These are phyloP conservation scores for Penicillium sp. DNA, from an alignment of 2,329 filamentous ascomycete species.

Conservation along the genomic window DNA sequence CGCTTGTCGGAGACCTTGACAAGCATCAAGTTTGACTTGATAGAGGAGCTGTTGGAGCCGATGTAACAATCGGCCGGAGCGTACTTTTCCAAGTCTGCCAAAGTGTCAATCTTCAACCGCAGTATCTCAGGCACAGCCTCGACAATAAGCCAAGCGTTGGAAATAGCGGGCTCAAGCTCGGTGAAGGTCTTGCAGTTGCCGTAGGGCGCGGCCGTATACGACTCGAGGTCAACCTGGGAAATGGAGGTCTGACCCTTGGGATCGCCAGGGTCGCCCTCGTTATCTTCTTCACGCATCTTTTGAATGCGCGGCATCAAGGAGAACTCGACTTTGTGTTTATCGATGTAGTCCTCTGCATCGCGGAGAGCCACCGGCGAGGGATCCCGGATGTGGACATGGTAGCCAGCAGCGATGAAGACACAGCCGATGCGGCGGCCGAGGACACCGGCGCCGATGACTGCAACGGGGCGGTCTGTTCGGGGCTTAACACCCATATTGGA, in stretches of 20 bases:
- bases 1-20: conserved; percentile 29
- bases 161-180: conserved; percentile 41
- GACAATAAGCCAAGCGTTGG: conserved; percentile 51
- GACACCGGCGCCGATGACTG: conserved; percentile 39
- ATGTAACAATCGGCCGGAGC: conserved; percentile 48
- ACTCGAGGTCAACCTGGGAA: conserved; percentile 18
- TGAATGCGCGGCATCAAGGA: conserved; percentile 15
- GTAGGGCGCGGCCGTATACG: conserved; percentile 18
- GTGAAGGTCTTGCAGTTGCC: conserved; percentile 36
- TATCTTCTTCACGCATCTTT: neutral
- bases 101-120: conserved; percentile 47
- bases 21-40: conserved; percentile 50
- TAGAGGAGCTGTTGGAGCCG: conserved; percentile 51
- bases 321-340: conserved; percentile 26
- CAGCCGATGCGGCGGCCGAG: conserved; percentile 38
- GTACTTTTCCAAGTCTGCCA: conserved; percentile 44
- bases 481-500: conserved; percentile 1
- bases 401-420: conserved; percentile 24
- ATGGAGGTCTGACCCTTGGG: conserved; percentile 9
- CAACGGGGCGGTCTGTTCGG: conserved; percentile 28
- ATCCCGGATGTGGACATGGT: conserved; percentile 25
- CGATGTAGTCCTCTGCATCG: conserved; percentile 30
- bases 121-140: conserved; percentile 53
- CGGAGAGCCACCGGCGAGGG: conserved; percentile 23
- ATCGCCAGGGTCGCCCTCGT: neutral